phyloP scores from a whole-genome alignment of 176 grass and related monocot species.

The Rhynchospora pubera region DNA sequence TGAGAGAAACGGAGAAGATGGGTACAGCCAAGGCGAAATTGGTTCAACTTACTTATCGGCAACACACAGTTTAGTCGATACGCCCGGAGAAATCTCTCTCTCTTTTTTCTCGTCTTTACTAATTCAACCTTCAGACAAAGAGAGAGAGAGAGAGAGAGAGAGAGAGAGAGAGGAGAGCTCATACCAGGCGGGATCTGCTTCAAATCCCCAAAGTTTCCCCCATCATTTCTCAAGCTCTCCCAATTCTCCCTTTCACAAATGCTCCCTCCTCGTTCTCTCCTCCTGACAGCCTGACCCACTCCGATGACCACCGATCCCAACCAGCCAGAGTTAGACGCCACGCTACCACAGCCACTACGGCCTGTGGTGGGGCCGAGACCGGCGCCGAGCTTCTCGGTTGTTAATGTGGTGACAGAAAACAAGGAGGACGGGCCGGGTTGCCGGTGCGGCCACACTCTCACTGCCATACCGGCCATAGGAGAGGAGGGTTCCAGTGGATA shows the following conservation, averaged over 20 bases:
- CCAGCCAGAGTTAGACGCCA: constrained; percentile 20
- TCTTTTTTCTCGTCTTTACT: neutral
- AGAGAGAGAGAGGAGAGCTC: neutral
- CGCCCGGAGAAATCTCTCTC: neutral
- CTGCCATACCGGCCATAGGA: constrained; percentile 59
- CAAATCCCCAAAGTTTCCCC: neutral
- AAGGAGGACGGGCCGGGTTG: constrained; percentile 88
- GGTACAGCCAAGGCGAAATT: neutral
- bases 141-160: too few relatives aligned
- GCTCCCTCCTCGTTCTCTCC: neutral
- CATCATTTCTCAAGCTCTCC: neutral
- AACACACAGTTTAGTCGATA: neutral
- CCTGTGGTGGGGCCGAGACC: constrained; percentile 42
- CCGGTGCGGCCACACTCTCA: constrained; percentile 92
- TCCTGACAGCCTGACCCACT: neutral
- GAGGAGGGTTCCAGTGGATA: constrained; percentile 56
- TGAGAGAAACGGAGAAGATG: neutral
- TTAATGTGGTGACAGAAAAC: constrained; percentile 62
- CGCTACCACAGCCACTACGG: neutral
- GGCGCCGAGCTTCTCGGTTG: constrained; percentile 64
- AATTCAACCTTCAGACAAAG: constrained; percentile 6
- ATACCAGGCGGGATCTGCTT: constrained; percentile 1
- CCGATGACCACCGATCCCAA: constrained; percentile 34
- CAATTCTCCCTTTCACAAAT: constrained; percentile 4
- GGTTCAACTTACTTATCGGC: neutral